Evolutionary conservation across 805 yeast species (phyloP).

Genomic region (Middelhovenomyces tepae): DNA sequence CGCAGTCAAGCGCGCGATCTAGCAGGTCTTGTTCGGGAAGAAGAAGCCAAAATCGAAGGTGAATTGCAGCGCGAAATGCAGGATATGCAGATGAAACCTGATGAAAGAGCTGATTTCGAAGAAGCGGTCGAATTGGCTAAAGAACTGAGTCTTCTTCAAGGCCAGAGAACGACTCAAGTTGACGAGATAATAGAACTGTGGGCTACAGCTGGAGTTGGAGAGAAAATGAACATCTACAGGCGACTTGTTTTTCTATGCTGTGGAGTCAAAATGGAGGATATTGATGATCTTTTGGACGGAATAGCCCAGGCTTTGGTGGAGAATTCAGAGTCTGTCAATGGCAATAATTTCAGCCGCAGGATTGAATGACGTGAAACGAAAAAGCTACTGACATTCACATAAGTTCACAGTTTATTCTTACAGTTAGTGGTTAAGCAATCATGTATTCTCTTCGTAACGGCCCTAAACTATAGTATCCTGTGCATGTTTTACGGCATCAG

Average conservation of each 20-base stretch:
- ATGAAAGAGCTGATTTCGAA: slow-evolving; percentile 11
- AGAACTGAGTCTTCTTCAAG: slow-evolving; percentile 34
- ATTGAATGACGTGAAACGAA: too few species aligned
- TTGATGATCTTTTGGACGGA: slow-evolving; percentile 74
- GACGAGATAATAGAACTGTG: slow-evolving; percentile 42
- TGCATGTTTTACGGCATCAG: too few species aligned
- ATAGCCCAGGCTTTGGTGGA: slow-evolving; percentile 42
- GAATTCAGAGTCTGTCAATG: slow-evolving; percentile 4
- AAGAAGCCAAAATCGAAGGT: slow-evolving; percentile 33
- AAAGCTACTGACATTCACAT: too few species aligned
- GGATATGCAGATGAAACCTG: slow-evolving; percentile 4
- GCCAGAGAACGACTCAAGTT: slow-evolving; percentile 32
- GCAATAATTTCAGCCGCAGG: too few species aligned
- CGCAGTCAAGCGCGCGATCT: slow-evolving; percentile 54
- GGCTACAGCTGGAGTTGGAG: slow-evolving; percentile 38
- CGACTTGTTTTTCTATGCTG: slow-evolving; percentile 68
- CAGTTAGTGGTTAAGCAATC: too few species aligned
- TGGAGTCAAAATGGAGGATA: slow-evolving; percentile 69
- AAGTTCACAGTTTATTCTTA: too few species aligned
- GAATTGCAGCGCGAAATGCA: slow-evolving; percentile 15
- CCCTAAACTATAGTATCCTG: too few species aligned
- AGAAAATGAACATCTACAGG: slow-evolving; percentile 70
- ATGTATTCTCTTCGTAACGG: too few species aligned
- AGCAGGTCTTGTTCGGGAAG: slow-evolving; percentile 49
- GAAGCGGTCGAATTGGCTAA: slow-evolving; percentile 24